Evolutionary conservation across 2,329 filamentous ascomycete species (phyloP).

Genomic region (Microdochium trichocladiopsis): DNA sequence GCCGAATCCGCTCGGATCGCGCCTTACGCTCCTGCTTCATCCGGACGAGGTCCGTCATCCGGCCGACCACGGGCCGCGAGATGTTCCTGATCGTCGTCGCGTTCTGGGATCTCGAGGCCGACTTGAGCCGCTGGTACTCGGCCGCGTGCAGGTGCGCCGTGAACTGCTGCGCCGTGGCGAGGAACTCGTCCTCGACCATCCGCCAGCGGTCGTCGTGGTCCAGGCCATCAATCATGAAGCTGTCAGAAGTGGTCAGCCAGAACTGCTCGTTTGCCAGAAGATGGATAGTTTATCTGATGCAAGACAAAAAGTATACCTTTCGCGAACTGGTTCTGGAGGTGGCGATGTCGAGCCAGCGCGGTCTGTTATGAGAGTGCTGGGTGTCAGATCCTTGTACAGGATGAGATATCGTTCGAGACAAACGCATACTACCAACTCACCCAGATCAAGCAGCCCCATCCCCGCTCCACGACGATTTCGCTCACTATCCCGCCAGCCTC

Average conservation of each 20-base stretch:
- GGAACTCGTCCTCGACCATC: slow-evolving; percentile 80
- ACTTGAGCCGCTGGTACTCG: slow-evolving; percentile 65
- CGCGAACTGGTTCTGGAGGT: slow-evolving; percentile 36
- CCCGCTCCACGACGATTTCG: slow-evolving; percentile 3
- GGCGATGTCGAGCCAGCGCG: slow-evolving; percentile 43
- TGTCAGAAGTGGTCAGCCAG: slow-evolving; percentile 22
- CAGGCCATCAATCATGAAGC: slow-evolving; percentile 58
- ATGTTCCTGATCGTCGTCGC: slow-evolving; percentile 42
- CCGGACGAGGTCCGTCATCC: slow-evolving; percentile 26
- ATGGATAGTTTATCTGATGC: not conserved
- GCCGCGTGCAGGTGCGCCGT: slow-evolving; percentile 71
- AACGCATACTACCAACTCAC: slow-evolving; percentile 10
- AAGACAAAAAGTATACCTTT: too few species aligned
- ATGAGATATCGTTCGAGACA: too few species aligned
- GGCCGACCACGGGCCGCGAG: slow-evolving; percentile 41
- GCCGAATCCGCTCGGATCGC: slow-evolving; percentile 16
- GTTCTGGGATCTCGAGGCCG: slow-evolving; percentile 45
- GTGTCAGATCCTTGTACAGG: too few species aligned
- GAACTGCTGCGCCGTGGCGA: slow-evolving; percentile 59
- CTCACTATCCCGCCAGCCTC: too few species aligned
- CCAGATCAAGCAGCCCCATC: slow-evolving; percentile 1
- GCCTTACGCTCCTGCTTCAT: slow-evolving; percentile 25
- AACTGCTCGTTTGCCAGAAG: slow-evolving; percentile 3
- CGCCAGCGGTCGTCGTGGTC: slow-evolving; percentile 65
- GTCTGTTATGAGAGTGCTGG: too few species aligned